Evolutionary conservation across 106 monocot genomes (phyloP), one percentile per base, ranked within the genome.

Genomic region (Iris macrosiphon): DNA sequence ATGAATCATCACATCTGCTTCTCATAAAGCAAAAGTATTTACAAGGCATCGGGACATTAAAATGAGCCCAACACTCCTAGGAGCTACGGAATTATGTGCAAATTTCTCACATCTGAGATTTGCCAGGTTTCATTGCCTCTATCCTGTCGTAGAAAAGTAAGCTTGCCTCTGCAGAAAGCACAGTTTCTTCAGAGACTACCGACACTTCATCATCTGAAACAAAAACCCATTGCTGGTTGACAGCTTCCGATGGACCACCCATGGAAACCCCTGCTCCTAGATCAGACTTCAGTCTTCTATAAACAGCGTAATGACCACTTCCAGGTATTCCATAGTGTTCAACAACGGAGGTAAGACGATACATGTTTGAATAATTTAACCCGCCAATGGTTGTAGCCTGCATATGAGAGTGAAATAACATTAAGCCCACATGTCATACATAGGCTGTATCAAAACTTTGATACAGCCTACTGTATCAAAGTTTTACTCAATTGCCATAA

Each of bases 271-370:
- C 25, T 24, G 13, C 20, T 42, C 29, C 47, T 28, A 51, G 31
- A n/a, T 68, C 37, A 66, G 58, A 46, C 25, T 21, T 31, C 14
- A 65, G 14, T 66, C 61, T 75, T 64, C 89, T 79, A 50, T 89
- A 95, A 35, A 75, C 76, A 41, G 84, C 79, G 67, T 89, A 95
- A 67, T 95, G 94, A 4, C 89, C 89, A 59, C 85, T 75, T 53
- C 85, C 95, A 47, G 65, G 62, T 59, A 24, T 74, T 44, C 94
- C 95, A 52, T 95, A 85, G 68, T 95, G 94, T 58, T 85, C 94
- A 26, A 89, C 79, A 18, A 85, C 89, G 40, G 95, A 79, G 17
- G 54, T 65, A 21, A 95, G 79, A 12, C 64, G 30, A 55, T 85
- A 89, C 35, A 53, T 50, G 41, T 46, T 64, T 16, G 64, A 62